Conservation (phyloP, 192 early-diverging fungal species). For the Linnemannia elongata region DNA sequence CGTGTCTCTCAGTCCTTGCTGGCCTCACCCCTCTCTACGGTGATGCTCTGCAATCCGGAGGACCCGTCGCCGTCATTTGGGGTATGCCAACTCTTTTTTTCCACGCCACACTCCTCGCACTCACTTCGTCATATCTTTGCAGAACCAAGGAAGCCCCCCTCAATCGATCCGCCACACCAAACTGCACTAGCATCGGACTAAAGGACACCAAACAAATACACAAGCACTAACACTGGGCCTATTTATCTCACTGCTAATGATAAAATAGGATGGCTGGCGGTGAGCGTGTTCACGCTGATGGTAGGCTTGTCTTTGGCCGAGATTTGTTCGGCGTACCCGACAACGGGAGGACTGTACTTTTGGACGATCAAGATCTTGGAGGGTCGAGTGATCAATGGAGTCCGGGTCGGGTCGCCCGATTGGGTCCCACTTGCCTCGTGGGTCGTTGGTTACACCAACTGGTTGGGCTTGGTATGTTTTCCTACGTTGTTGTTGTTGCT, state of each 20-base stretch:
- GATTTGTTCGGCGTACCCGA: slow-evolving; percentile 67
- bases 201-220: neutral
- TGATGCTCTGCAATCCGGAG: slow-evolving; percentile 62
- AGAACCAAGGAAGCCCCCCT: too few relatives aligned
- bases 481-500: neutral
- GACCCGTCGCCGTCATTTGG: slow-evolving; percentile 65
- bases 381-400: slow-evolving; percentile 39
- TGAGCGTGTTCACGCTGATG: slow-evolving; percentile 60
- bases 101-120: too few relatives aligned
- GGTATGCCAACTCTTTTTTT: slow-evolving; percentile 5
- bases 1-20: slow-evolving; percentile 65
- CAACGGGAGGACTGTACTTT: slow-evolving; percentile 67
- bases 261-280: slow-evolving; percentile 61
- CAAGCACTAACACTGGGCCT: neutral
- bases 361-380: slow-evolving; percentile 61
- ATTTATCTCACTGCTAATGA: neutral
- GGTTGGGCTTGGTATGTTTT: slow-evolving; percentile 61
- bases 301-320: slow-evolving; percentile 66
- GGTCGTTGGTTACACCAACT: slow-evolving; percentile 68
- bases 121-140: neutral
- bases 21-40: slow-evolving; percentile 67
- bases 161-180: neutral
- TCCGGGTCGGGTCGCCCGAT: slow-evolving; percentile 58
- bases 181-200: neutral
- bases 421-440: slow-evolving; percentile 67